These are phyloP conservation scores for Neocatenulostroma microsporum DNA, from an alignment of 2,329 filamentous ascomycete genomes.

Conservation along the genomic window DNA sequence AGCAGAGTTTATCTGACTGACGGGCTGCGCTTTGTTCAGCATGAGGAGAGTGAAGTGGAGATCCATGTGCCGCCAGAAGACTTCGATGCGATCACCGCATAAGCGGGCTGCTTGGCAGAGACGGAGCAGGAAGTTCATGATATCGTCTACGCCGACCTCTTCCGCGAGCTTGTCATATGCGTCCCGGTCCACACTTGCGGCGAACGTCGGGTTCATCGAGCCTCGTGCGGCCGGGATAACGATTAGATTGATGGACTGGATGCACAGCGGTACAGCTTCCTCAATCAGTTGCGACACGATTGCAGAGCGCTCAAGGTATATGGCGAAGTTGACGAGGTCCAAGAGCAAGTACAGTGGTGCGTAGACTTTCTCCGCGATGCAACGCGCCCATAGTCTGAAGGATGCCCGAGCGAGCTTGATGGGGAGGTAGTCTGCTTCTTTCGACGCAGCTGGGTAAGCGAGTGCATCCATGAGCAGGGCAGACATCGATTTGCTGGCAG, in stretches of 20 bases:
- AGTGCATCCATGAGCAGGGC: slow-evolving; percentile 61
- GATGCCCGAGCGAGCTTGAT: slow-evolving; percentile 58
- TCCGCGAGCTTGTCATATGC: slow-evolving; percentile 42
- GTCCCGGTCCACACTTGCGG: slow-evolving; percentile 16
- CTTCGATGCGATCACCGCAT: slow-evolving; percentile 32
- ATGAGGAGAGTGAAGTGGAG: slow-evolving; percentile 60
- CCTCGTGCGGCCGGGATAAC: slow-evolving; percentile 41
- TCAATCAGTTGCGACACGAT: slow-evolving; percentile 54
- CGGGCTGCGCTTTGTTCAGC: slow-evolving; percentile 58
- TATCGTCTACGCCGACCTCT: slow-evolving; percentile 55
- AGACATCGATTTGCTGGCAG: slow-evolving; percentile 54
- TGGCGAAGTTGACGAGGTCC: slow-evolving; percentile 55
- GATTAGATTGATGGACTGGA: slow-evolving; percentile 47
- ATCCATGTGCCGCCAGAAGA: slow-evolving; percentile 62
- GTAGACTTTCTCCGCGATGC: slow-evolving; percentile 56
- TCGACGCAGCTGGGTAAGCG: slow-evolving; percentile 44
- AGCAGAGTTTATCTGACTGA: slow-evolving; percentile 56
- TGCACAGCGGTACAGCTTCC: slow-evolving; percentile 43
- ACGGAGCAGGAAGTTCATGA: slow-evolving; percentile 59
- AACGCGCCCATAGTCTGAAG: slow-evolving; percentile 60
- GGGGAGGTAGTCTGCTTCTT: slow-evolving; percentile 49
- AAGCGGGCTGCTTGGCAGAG: slow-evolving; percentile 49
- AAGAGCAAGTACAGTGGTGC: slow-evolving; percentile 58
- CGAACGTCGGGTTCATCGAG: slow-evolving; percentile 25
- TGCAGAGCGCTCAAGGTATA: slow-evolving; percentile 53